A percentile compares a stretch with the other conserved stretches of the same genome.
These are phyloP conservation scores for Phaeophleospora eucalypticola DNA, from an alignment of 2,329 filamentous ascomycete genomes.

Conservation along the genomic window DNA sequence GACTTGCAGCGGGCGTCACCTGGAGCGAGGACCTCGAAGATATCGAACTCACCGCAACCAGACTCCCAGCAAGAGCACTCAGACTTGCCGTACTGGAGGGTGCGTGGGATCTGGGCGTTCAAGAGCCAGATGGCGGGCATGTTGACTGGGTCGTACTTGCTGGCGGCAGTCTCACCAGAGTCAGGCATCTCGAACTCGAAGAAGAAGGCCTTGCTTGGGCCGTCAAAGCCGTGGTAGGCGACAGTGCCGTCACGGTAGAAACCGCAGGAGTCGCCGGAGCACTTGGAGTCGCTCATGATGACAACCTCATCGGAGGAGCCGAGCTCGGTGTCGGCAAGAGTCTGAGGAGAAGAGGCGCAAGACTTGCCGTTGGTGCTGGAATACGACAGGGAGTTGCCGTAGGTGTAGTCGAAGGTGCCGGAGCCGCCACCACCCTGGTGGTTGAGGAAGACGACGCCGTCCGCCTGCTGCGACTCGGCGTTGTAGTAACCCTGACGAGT, in stretches of 20 bases:
- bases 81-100: slow-evolving; percentile 60
- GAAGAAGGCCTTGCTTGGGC: slow-evolving; percentile 67
- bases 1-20: slow-evolving; percentile 66
- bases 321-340: slow-evolving; percentile 49
- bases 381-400: slow-evolving; percentile 58
- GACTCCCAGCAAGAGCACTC: slow-evolving; percentile 67
- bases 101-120: slow-evolving; percentile 68
- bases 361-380: slow-evolving; percentile 45
- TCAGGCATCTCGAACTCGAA: slow-evolving; percentile 70
- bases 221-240: slow-evolving; percentile 63
- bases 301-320: slow-evolving; percentile 49
- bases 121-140: slow-evolving; percentile 74
- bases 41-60: slow-evolving; percentile 71
- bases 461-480: slow-evolving; percentile 36
- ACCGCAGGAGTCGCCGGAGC: slow-evolving; percentile 40
- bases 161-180: slow-evolving; percentile 46
- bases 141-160: slow-evolving; percentile 44
- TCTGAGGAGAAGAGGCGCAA: slow-evolving; percentile 46
- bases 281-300: slow-evolving; percentile 50
- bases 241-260: slow-evolving; percentile 34
- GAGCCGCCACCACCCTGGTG: slow-evolving; percentile 54
- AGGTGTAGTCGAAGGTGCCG: slow-evolving; percentile 51
- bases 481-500: slow-evolving; percentile 36
- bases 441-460: slow-evolving; percentile 57
- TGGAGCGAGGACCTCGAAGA: slow-evolving; percentile 65